Percentiles rank a stretch among this genome's conserved stretches.
Conservation (phyloP, 305 asterid genomes). For the Fraxinus greggii region DNA sequence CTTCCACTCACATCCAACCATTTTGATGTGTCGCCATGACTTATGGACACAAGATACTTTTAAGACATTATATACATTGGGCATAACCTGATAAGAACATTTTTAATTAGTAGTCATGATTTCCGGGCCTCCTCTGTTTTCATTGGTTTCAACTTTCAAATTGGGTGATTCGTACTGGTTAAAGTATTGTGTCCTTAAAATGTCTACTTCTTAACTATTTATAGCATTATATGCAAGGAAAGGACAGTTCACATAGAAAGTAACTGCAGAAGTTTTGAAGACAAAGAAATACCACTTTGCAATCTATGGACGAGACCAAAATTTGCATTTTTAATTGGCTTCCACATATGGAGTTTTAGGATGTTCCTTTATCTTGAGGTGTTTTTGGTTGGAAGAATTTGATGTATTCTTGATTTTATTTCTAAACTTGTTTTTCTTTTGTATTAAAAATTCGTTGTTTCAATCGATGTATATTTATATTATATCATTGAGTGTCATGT, state of each 20-base stretch:
- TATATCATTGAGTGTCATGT: not conserved
- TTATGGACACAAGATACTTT: not conserved
- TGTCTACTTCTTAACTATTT: not conserved
- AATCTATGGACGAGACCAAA: not conserved
- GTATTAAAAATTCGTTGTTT: not conserved
- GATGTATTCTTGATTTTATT: not conserved
- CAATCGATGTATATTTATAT: not conserved
- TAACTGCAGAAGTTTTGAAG: not conserved
- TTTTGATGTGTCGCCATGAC: not conserved
- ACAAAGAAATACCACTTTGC: not conserved
- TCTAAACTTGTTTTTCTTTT: not conserved
- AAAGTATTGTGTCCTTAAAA: not conserved
- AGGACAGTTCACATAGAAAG: not conserved
- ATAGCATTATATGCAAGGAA: not conserved
- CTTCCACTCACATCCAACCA: not conserved
- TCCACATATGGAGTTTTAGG: not conserved
- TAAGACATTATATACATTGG: not conserved
- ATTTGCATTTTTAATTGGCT: not conserved
- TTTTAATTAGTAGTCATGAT: not conserved
- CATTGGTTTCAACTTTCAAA: not conserved
- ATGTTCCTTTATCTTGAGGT: not conserved
- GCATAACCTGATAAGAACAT: not conserved
- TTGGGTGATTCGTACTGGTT: not conserved
- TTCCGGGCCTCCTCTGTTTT: not conserved
- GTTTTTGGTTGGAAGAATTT: not conserved